phyloP scores from a whole-genome alignment of 768 basidiomycete species.

The Boletellus ananas region DNA sequence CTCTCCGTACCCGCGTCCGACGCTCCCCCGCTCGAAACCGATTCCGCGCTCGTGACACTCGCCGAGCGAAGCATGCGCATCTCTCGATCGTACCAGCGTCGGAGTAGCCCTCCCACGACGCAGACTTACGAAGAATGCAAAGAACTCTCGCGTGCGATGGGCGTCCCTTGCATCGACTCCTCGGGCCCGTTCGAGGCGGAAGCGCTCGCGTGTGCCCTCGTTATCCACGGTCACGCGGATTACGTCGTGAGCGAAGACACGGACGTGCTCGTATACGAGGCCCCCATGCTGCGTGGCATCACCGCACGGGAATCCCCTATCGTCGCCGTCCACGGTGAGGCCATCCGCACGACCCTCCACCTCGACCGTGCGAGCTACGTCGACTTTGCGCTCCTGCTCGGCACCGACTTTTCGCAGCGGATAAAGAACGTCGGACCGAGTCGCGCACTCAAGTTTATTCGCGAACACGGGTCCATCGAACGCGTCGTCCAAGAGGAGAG shows the following conservation, averaged over 20 bases:
- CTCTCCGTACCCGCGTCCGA: conserved; percentile 27
- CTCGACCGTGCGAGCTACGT: conserved; percentile 60
- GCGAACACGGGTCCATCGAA: conserved; percentile 69
- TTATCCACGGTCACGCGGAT: conserved; percentile 71
- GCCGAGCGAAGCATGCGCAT: conserved; percentile 52
- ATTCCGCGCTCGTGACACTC: conserved; percentile 32
- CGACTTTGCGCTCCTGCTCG: conserved; percentile 84
- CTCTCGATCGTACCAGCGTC: conserved; percentile 61
- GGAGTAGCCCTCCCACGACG: conserved; percentile 56
- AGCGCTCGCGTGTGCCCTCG: conserved; percentile 77
- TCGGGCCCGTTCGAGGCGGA: conserved; percentile 78
- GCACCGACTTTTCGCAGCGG: conserved; percentile 87
- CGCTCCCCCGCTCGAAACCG: conserved; percentile 16
- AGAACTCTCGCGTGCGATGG: conserved; percentile 71
- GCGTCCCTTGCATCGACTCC: conserved; percentile 72
- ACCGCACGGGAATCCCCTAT: conserved; percentile 60
- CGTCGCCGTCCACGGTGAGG: conserved; percentile 56
- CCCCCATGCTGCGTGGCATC: conserved; percentile 76
- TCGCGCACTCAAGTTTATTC: conserved; percentile 74
- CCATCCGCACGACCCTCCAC: conserved; percentile 54
- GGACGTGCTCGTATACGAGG: conserved; percentile 80
- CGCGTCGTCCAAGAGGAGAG: conserved; percentile 50
- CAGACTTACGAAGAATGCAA: conserved; percentile 69
- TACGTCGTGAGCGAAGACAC: conserved; percentile 92
- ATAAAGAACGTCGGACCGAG: conserved; percentile 79